Evolutionary conservation across 148 eudicot genomes (phyloP).

Genomic region (Oxyria digyna): DNA sequence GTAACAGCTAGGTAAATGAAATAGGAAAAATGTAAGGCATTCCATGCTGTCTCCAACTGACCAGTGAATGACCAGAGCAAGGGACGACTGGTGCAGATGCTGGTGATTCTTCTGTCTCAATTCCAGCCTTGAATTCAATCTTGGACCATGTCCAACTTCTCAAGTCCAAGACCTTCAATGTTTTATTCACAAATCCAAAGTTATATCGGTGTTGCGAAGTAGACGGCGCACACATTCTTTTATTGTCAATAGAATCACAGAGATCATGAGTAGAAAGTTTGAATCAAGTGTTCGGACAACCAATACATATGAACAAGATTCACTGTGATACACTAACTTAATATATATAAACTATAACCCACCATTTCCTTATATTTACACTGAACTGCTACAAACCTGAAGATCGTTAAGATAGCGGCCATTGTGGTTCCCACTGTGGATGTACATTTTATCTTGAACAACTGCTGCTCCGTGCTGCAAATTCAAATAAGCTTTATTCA

Average conservation of each 20-base stretch:
- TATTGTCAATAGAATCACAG: neutral
- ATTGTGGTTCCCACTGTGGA: slow-evolving; percentile 93
- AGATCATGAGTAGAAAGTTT: neutral
- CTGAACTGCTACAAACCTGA: slow-evolving; percentile 41
- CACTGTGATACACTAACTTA: neutral
- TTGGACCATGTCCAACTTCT: slow-evolving; percentile 93
- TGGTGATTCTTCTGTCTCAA: slow-evolving; percentile 33
- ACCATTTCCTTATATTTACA: neutral
- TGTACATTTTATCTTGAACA: slow-evolving; percentile 82
- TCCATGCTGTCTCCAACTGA: slow-evolving; percentile 22
- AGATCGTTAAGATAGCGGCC: slow-evolving; percentile 97
- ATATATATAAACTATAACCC: neutral
- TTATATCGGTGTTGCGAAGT: neutral
- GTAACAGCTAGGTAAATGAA: neutral
- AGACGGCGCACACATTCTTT: neutral
- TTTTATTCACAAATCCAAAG: slow-evolving; percentile 7
- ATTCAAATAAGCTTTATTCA: slow-evolving; percentile 5
- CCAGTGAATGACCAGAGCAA: slow-evolving; percentile 93
- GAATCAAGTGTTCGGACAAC: neutral
- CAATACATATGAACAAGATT: neutral
- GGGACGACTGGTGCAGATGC: slow-evolving; percentile 40
- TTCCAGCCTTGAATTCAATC: slow-evolving; percentile 54
- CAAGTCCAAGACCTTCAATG: slow-evolving; percentile 67
- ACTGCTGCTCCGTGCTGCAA: slow-evolving; percentile 95
- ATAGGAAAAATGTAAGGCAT: neutral